Conservation (phyloP, 2,329 filamentous ascomycete species). For the Aspergillus carbonarius region DNA sequence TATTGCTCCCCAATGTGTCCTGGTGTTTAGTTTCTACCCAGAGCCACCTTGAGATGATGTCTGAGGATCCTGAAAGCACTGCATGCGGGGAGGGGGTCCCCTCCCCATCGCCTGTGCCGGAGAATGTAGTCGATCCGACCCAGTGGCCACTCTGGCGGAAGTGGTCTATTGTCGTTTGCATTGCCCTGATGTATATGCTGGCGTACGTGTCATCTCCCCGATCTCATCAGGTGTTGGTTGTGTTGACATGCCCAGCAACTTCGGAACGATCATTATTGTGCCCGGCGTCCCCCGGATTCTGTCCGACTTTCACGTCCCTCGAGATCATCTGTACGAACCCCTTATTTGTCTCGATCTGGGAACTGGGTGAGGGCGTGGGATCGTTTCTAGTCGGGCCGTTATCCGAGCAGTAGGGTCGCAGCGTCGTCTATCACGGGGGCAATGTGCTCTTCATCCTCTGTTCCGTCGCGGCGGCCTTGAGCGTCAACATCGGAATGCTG, state of each 20-base stretch:
- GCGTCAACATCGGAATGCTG: not conserved
- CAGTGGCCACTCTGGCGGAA: not conserved
- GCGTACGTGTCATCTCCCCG: not conserved
- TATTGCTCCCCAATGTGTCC: not conserved
- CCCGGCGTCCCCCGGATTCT: not conserved
- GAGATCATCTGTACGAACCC: not conserved
- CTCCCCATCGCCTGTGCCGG: not conserved
- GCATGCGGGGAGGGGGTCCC: not conserved
- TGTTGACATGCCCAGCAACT: not conserved
- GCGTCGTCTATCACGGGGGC: not conserved
- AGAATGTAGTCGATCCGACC: not conserved
- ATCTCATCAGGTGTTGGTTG: no score
- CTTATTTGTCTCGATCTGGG: not conserved
- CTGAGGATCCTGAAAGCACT: not conserved
- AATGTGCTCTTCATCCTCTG: not conserved
- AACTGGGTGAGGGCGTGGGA: not conserved
- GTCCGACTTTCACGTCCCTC: not conserved
- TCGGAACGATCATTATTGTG: not conserved
- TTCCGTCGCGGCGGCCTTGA: not conserved
- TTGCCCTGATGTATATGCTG: not conserved
- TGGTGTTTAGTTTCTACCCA: not conserved
- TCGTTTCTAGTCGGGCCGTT: not conserved
- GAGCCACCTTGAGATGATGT: not conserved
- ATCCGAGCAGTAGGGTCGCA: not conserved
- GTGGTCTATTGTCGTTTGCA: not conserved